Conservation (phyloP, 345 rosid species). For the Jatropha curcas region DNA sequence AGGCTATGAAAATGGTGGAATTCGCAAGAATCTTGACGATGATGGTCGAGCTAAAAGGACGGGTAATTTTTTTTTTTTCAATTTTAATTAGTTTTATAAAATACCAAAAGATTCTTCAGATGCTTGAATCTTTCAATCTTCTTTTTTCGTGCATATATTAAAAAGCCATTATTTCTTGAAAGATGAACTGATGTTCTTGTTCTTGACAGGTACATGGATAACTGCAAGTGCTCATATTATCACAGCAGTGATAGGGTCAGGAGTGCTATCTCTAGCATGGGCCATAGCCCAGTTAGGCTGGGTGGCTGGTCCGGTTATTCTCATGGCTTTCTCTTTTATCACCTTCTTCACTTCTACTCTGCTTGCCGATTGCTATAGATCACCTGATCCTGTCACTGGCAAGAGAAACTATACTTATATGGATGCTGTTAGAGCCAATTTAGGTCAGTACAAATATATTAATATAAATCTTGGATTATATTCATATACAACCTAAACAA, state of each 20-base stretch:
- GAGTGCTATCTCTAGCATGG: conserved; percentile 87
- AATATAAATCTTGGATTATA: too few species aligned
- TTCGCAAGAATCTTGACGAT: conserved; percentile 57
- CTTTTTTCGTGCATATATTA: too few species aligned
- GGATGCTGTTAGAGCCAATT: conserved; percentile 72
- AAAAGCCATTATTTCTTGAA: too few species aligned
- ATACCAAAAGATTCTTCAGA: too few species aligned
- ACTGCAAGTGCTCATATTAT: conserved; percentile 90
- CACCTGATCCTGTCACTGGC: conserved; percentile 74
- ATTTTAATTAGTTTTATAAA: too few species aligned
- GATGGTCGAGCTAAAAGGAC: conserved; percentile 72
- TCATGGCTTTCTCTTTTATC: conserved; percentile 64
- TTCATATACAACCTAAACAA: too few species aligned
- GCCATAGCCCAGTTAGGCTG: conserved; percentile 86
- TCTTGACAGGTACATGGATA: conserved; percentile 62
- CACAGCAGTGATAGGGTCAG: conserved; percentile 91
- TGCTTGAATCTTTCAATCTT: neutral
- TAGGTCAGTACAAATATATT: conserved; percentile 37
- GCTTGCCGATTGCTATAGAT: conserved; percentile 74
- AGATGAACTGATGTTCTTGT: neutral
- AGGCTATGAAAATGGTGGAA: conserved; percentile 29
- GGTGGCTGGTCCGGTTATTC: conserved; percentile 75
- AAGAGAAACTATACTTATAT: conserved; percentile 81
- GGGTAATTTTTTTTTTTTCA: conserved; percentile 30
- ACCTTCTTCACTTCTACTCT: conserved; percentile 77